These are phyloP conservation scores for Termitomyces sp. DNA, from an alignment of 768 basidiomycete genomes.

Conservation along the genomic window DNA sequence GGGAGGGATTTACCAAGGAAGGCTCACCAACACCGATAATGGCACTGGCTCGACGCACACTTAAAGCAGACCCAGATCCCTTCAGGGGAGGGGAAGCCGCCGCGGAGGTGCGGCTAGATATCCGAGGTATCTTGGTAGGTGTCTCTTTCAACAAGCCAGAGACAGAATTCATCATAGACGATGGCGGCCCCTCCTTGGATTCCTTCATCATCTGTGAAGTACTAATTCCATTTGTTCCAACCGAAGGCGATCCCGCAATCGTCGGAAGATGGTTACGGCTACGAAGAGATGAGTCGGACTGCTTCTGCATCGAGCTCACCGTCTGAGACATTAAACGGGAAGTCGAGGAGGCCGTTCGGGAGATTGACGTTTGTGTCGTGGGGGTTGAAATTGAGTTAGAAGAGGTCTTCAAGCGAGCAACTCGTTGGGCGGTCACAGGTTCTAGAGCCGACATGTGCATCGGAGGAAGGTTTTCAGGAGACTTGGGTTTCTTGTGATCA, in stretches of 20 bases:
- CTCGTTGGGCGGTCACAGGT: constrained; percentile 75
- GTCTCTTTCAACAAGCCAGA: constrained; percentile 70
- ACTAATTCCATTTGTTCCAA: constrained; percentile 56
- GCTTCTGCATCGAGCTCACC: constrained; percentile 83
- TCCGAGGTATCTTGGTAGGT: constrained; percentile 90
- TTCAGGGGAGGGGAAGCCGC: constrained; percentile 69
- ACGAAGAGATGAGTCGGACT: constrained; percentile 79
- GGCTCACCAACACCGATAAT: constrained; percentile 54
- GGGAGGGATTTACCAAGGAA: constrained; percentile 66
- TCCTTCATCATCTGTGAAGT: constrained; percentile 49
- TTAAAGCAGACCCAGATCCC: constrained; percentile 43
- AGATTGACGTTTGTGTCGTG: constrained; percentile 28
- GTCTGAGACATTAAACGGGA: constrained; percentile 77
- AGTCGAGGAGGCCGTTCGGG: constrained; percentile 39
- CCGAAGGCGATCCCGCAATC: constrained; percentile 92
- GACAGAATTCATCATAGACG: constrained; percentile 48
- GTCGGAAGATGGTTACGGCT: constrained; percentile 78
- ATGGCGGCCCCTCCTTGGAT: constrained; percentile 46
- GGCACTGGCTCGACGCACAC: constrained; percentile 64
- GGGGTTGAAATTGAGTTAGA: constrained; percentile 44
- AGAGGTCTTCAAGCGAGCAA: constrained; percentile 72
- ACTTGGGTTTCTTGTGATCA: constrained; percentile 72
- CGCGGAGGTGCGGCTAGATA: constrained; percentile 80
- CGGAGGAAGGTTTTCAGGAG: constrained; percentile 75
- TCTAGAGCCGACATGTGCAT: constrained; percentile 89